Conservation (phyloP, 768 basidiomycete genomes). For the Leucosporidium yakuticum region DNA sequence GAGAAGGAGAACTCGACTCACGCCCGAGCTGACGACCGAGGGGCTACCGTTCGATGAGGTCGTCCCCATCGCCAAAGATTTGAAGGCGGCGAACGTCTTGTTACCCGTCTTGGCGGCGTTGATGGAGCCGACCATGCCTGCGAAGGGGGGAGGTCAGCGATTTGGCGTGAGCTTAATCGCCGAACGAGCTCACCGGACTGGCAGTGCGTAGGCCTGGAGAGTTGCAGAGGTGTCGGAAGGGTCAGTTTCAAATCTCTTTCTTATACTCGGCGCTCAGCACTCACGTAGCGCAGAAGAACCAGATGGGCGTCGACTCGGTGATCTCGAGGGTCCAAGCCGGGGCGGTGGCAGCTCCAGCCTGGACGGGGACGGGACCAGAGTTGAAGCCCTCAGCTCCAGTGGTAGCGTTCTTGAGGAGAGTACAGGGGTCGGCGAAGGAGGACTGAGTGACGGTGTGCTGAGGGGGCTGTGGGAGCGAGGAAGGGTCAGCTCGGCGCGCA, state of each 20-base stretch:
- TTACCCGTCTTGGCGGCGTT: background rate
- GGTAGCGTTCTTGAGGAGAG: background rate
- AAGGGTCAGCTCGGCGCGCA: no score
- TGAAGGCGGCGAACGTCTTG: slow-evolving; percentile 1
- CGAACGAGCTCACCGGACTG: background rate
- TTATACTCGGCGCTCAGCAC: no score
- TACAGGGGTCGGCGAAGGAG: background rate
- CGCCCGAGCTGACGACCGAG: no score
- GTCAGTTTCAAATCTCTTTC: no score
- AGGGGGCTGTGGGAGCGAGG: no score
- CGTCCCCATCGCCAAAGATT: background rate
- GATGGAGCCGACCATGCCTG: slow-evolving; percentile 6
- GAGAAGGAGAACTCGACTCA: no score
- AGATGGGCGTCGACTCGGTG: background rate
- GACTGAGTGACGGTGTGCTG: background rate
- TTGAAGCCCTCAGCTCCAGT: background rate
- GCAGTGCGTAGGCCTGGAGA: background rate
- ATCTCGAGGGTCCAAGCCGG: background rate
- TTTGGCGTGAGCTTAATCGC: no score
- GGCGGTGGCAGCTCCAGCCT: background rate
- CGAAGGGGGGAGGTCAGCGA: no score
- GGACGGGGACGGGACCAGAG: background rate
- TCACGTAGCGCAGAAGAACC: slow-evolving; percentile 1
- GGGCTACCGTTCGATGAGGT: background rate
- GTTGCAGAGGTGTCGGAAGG: no score